These are phyloP conservation scores for Aspergillus pseudotamarii DNA, from an alignment of 2,329 filamentous ascomycete species.

Conservation along the genomic window DNA sequence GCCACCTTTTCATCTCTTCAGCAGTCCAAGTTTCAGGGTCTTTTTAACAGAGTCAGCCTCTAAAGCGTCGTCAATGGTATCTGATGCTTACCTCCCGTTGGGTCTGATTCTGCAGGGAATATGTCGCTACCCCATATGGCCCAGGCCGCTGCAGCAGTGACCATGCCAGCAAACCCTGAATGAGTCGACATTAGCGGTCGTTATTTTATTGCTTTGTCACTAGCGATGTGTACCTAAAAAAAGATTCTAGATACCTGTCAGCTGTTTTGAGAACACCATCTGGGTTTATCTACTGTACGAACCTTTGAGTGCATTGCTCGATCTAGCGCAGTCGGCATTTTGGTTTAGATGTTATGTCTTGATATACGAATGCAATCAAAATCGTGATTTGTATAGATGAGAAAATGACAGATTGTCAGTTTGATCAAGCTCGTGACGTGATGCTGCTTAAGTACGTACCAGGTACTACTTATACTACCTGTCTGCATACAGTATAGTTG, in stretches of 20 bases:
- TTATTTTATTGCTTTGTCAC: background rate
- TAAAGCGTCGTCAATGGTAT: background rate
- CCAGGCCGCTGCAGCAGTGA: slow-evolving; percentile 81
- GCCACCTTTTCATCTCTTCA: slow-evolving; percentile 79
- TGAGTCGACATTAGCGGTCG: slow-evolving; percentile 27
- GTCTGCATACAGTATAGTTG: slow-evolving; percentile 1
- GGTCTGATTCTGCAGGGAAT: slow-evolving; percentile 74
- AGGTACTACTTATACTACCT: background rate
- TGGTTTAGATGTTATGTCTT: slow-evolving; percentile 23
- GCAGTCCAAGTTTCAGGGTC: slow-evolving; percentile 74
- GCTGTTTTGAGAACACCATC: background rate
- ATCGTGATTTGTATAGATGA: background rate
- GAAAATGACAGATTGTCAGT: background rate
- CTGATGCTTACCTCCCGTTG: slow-evolving; percentile 65
- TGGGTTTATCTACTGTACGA: slow-evolving; percentile 27
- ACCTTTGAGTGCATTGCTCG: slow-evolving; percentile 71
- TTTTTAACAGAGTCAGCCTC: slow-evolving; percentile 30
- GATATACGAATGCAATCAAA: background rate
- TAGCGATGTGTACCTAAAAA: slow-evolving; percentile 61
- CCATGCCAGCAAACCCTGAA: slow-evolving; percentile 75
- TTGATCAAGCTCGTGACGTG: background rate
- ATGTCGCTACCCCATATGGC: slow-evolving; percentile 83
- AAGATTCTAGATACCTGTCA: slow-evolving; percentile 58
- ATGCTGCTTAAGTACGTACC: background rate
- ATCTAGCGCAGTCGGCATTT: slow-evolving; percentile 71